Evolutionary conservation across 306 rosid genomes (phyloP).

Genomic region (Crataegus laevigata): DNA sequence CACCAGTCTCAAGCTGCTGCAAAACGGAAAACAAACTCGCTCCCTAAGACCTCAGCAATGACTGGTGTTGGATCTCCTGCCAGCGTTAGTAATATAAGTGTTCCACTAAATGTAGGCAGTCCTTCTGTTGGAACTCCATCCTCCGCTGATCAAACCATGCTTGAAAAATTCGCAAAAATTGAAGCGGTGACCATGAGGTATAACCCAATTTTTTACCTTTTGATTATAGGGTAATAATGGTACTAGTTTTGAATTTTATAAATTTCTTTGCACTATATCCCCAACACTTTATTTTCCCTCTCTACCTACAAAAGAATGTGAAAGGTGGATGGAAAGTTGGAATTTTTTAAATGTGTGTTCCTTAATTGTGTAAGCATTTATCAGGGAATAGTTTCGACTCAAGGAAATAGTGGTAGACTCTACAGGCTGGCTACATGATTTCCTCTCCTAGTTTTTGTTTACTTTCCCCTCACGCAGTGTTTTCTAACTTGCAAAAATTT

Average conservation of each 20-base stretch:
- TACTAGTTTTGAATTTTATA: background rate
- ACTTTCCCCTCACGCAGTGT: background rate
- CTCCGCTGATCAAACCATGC: slow-evolving; percentile 43
- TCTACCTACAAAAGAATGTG: background rate
- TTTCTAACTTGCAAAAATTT: background rate
- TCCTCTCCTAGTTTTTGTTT: background rate
- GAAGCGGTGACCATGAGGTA: slow-evolving; percentile 73
- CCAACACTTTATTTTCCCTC: background rate
- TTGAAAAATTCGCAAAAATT: slow-evolving; percentile 73
- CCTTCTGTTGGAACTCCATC: slow-evolving; percentile 74
- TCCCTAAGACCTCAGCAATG: slow-evolving; percentile 69
- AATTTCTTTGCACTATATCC: background rate
- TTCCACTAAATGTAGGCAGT: slow-evolving; percentile 63
- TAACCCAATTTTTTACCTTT: slow-evolving; percentile 9
- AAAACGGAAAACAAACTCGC: slow-evolving; percentile 69
- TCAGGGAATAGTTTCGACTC: background rate
- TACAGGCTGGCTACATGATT: background rate
- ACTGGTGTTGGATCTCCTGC: slow-evolving; percentile 85
- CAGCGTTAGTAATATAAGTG: slow-evolving; percentile 68
- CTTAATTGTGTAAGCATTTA: slow-evolving; percentile 1
- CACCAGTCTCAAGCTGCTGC: slow-evolving; percentile 70
- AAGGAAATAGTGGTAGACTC: background rate
- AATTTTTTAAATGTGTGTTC: background rate
- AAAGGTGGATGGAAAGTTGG: background rate
- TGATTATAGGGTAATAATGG: background rate